Evolutionary conservation across 805 yeast genomes (phyloP).

Genomic region (Suhomyces kilbournensis): DNA sequence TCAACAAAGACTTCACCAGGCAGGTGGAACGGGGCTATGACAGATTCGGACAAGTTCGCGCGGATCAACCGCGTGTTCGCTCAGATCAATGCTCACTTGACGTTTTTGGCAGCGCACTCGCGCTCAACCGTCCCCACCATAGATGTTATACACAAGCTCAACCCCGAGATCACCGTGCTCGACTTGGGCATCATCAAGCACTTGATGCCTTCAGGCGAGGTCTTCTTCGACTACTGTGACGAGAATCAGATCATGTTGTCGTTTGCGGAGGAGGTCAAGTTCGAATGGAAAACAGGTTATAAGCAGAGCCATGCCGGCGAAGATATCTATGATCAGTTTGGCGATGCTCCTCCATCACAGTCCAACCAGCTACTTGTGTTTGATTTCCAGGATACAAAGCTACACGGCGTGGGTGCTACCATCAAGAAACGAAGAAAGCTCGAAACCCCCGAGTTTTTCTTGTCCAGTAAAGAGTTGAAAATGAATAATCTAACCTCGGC

Average conservation of each 20-base stretch:
- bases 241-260: constrained; percentile 58
- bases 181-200: constrained; percentile 66
- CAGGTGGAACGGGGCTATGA: constrained; percentile 1
- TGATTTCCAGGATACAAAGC: constrained; percentile 70
- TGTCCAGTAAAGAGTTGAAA: constrained; percentile 40
- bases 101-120: constrained; percentile 37
- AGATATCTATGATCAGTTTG: constrained; percentile 57
- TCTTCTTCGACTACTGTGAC: constrained; percentile 70
- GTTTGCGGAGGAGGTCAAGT: constrained; percentile 42
- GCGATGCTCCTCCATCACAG: constrained; percentile 31
- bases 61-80: constrained; percentile 17
- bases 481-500: constrained; percentile 52
- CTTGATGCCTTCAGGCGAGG: constrained; percentile 65
- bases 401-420: constrained; percentile 43
- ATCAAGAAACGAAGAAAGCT: constrained; percentile 23
- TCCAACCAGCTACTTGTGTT: constrained; percentile 64
- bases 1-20: background rate
- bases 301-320: constrained; percentile 31
- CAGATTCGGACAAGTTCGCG: background rate
- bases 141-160: constrained; percentile 28
- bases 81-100: constrained; percentile 37
- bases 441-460: constrained; percentile 22
- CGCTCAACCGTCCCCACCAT: constrained; percentile 30
- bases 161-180: constrained; percentile 30
- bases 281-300: constrained; percentile 34